phyloP scores from a whole-genome alignment of 2,329 filamentous ascomycete species.

The Allantophomopsis lycopodina region DNA sequence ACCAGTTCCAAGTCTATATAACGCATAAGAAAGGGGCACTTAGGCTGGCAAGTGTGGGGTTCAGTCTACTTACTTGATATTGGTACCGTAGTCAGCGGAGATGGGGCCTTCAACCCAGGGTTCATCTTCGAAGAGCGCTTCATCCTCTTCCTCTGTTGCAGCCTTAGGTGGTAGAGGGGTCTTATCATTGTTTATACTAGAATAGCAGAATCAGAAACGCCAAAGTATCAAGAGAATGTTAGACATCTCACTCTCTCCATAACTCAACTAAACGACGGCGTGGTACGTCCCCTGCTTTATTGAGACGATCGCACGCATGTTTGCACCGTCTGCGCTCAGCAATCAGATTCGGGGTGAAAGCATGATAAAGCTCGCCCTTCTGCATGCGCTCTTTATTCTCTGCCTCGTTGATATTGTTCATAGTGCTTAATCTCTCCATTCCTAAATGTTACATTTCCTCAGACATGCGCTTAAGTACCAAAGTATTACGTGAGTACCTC shows the following conservation, averaged over 20 bases:
- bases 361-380: constrained; percentile 58
- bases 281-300: constrained; percentile 42
- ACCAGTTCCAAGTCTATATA: constrained; percentile 44
- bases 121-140: constrained; percentile 45
- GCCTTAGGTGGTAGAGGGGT: constrained; percentile 47
- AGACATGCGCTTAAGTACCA: too few relatives aligned
- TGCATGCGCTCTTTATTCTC: constrained; percentile 44
- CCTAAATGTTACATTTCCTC: too few relatives aligned
- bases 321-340: constrained; percentile 49
- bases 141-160: constrained; percentile 47
- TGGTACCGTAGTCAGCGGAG: constrained; percentile 65
- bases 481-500: too few relatives aligned
- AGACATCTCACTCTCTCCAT: constrained; percentile 51
- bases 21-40: constrained; percentile 2
- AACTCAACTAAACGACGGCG: constrained; percentile 51
- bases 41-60: not conserved
- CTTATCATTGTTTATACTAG: constrained; percentile 47
- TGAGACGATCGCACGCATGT: constrained; percentile 48
- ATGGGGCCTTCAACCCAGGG: constrained; percentile 61
- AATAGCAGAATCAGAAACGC: too few relatives aligned
- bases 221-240: too few relatives aligned
- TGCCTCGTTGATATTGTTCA: constrained; percentile 20
- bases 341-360: constrained; percentile 55
- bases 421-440: not conserved
- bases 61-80: constrained; percentile 35